Percentiles rank a stretch among this genome's conserved stretches.
phyloP scores from a whole-genome alignment of 2,329 filamentous ascomycete species.

The Arthroderma sp. region DNA sequence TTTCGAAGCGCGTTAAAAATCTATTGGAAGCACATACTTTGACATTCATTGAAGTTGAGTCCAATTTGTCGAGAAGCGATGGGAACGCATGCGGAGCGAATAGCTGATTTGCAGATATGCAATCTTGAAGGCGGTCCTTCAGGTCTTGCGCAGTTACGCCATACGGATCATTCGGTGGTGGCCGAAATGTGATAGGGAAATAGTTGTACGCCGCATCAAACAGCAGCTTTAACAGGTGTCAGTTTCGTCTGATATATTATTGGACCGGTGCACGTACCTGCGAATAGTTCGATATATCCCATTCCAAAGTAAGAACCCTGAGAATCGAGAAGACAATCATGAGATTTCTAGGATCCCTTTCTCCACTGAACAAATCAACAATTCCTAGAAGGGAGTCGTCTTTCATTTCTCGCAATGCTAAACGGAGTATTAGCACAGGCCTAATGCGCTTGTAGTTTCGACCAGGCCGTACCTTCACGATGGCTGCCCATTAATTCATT shows the following conservation, averaged over 20 bases:
- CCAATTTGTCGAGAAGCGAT: constrained; percentile 54
- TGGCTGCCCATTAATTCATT: constrained; percentile 51
- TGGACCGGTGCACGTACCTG: constrained; percentile 31
- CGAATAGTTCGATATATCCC: constrained; percentile 48
- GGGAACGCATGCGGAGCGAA: constrained; percentile 57
- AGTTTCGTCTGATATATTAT: neutral
- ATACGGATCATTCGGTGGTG: constrained; percentile 56
- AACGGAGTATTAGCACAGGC: neutral
- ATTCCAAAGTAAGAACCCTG: constrained; percentile 54
- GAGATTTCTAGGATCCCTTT: constrained; percentile 56
- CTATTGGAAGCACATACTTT: constrained; percentile 34
- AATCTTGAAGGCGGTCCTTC: constrained; percentile 50
- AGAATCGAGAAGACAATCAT: constrained; percentile 59
- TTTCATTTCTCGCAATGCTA: constrained; percentile 43
- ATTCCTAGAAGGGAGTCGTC: constrained; percentile 49
- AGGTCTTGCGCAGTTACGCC: constrained; percentile 56
- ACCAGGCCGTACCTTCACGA: constrained; percentile 33
- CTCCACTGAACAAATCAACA: constrained; percentile 52
- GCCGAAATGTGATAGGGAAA: constrained; percentile 58
- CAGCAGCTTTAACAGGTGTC: constrained; percentile 26
- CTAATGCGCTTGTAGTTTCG: neutral
- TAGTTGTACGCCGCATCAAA: constrained; percentile 61
- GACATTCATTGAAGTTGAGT: constrained; percentile 55
- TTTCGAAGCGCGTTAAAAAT: neutral
- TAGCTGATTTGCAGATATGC: constrained; percentile 47